phyloP scores from a whole-genome alignment of 345 rosid genomes.

The Schrenkiella parvula region DNA sequence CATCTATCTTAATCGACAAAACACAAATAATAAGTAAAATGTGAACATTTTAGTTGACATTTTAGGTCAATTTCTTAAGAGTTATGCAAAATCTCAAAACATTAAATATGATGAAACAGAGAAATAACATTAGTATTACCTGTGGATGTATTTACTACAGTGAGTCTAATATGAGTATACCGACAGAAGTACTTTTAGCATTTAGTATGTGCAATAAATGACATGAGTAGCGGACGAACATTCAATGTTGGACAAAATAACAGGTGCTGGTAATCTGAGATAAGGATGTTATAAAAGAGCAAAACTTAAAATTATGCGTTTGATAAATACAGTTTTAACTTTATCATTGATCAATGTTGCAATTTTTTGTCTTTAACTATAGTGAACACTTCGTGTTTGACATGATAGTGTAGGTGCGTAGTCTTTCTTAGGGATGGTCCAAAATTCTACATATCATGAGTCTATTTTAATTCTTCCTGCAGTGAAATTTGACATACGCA shows the following conservation, averaged over 20 bases:
- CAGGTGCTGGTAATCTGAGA: slow-evolving; percentile 13
- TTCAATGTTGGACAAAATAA: slow-evolving; percentile 13
- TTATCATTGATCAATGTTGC: neutral
- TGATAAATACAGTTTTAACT: slow-evolving; percentile 2
- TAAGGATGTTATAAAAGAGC: neutral
- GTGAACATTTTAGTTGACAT: neutral
- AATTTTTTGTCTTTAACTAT: neutral
- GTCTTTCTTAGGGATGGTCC: neutral
- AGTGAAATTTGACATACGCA: too few species aligned
- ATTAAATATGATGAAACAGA: neutral
- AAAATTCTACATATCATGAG: neutral
- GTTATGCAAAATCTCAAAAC: neutral
- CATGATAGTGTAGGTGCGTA: neutral
- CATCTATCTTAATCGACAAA: neutral
- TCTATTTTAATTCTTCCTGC: neutral
- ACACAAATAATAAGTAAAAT: neutral
- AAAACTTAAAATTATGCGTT: neutral
- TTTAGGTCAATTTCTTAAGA: neutral
- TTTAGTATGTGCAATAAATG: slow-evolving; percentile 14
- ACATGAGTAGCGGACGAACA: neutral
- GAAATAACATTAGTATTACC: neutral
- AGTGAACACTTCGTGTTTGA: neutral
- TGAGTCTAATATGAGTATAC: neutral
- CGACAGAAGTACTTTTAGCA: slow-evolving; percentile 1
- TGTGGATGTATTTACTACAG: slow-evolving; percentile 12